Percentiles rank a stretch among this genome's conserved stretches.
Conservation (phyloP, 805 yeast genomes). For the Candida vaughaniae region DNA sequence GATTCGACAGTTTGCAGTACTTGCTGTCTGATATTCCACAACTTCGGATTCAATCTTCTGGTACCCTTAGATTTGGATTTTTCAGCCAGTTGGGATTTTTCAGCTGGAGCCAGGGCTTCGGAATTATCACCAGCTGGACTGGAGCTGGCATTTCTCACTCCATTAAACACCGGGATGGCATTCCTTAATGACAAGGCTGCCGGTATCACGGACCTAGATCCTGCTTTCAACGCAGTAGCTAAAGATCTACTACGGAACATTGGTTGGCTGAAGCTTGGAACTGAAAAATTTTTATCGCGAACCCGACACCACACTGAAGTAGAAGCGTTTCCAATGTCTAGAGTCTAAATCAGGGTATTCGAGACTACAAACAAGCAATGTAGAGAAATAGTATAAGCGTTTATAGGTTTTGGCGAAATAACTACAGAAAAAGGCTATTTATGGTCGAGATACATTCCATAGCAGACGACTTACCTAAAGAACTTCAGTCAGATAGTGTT, state of each 20-base stretch:
- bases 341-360: too few species aligned
- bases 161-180: too few species aligned
- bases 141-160: too few species aligned
- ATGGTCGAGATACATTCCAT: neutral
- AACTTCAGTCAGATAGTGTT: constrained; percentile 11
- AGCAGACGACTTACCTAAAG: constrained; percentile 9
- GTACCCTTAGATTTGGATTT: too few species aligned
- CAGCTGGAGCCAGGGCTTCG: too few species aligned
- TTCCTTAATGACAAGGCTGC: too few species aligned
- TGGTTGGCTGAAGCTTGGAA: neutral
- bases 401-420: neutral
- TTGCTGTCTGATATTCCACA: constrained; percentile 20
- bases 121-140: too few species aligned
- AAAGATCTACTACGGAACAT: neutral
- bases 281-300: constrained; percentile 2
- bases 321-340: too few species aligned
- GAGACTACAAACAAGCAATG: too few species aligned
- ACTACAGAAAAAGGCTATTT: neutral
- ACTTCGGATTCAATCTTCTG: neutral
- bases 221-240: neutral
- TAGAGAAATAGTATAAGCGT: too few species aligned
- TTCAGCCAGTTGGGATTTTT: too few species aligned
- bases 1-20: constrained; percentile 24
- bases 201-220: neutral
- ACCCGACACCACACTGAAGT: too few species aligned